These are phyloP conservation scores for Metahyphopichia silvanorum DNA, from an alignment of 805 yeast genomes.

Conservation along the genomic window DNA sequence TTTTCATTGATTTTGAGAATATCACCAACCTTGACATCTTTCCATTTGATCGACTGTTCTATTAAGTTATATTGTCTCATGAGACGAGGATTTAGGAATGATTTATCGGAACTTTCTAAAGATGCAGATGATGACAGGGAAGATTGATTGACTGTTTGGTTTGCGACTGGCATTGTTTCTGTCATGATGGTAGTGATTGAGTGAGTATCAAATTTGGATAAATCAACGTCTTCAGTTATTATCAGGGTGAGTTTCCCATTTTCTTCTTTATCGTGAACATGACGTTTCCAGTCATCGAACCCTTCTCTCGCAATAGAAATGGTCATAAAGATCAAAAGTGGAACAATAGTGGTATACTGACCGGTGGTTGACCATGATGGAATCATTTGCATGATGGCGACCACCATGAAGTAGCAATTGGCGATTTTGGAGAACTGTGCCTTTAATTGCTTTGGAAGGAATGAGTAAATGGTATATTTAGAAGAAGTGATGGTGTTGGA, in stretches of 20 bases:
- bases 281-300: slow-evolving; percentile 87
- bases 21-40: slow-evolving; percentile 83
- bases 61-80: slow-evolving; percentile 30
- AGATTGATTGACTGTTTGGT: neutral
- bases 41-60: slow-evolving; percentile 54
- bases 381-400: slow-evolving; percentile 91
- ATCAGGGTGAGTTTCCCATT: slow-evolving; percentile 47
- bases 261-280: slow-evolving; percentile 79
- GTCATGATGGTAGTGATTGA: slow-evolving; percentile 37
- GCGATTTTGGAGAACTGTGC: slow-evolving; percentile 95
- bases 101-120: slow-evolving; percentile 5
- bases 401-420: slow-evolving; percentile 82
- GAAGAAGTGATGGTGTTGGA: slow-evolving; percentile 80
- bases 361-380: slow-evolving; percentile 99
- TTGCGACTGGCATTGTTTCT: slow-evolving; percentile 26
- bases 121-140: slow-evolving; percentile 4
- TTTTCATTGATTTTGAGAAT: slow-evolving; percentile 67
- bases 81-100: slow-evolving; percentile 10
- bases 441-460: slow-evolving; percentile 80
- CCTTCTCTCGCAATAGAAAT: slow-evolving; percentile 93
- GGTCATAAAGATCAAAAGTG: slow-evolving; percentile 78
- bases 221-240: slow-evolving; percentile 28
- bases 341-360: slow-evolving; percentile 88
- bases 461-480: slow-evolving; percentile 74
- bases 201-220: slow-evolving; percentile 30